Base-by-base conservation (phyloP, 2,329 filamentous ascomycete genomes). In the Neopestalotiopsis sp. region DNA sequence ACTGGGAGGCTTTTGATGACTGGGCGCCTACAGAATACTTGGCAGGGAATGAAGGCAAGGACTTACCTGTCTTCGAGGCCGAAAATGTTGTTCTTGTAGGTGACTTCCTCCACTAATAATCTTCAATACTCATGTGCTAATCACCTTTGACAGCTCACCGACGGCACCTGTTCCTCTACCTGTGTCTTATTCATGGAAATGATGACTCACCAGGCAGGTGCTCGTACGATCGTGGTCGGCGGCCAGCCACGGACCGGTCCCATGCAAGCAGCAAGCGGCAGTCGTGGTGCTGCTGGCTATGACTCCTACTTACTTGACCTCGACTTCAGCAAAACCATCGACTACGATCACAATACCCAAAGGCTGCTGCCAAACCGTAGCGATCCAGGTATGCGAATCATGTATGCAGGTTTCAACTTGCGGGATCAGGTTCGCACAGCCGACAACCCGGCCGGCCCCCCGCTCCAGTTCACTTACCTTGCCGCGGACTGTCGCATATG, bases 241-340 rank as follows among this genome's bases (percentile, higher is more conserved):
- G 91, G 91, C 1, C 85, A 88, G 1, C 86, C 90, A 0, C 78
- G 80, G 12, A 73, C 81, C 0, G 79, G 80, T 0, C 84, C 86
- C 0, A 92, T 67, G 65, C 89, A 91, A 80, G 85, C 84, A 3
- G 82, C 91, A n/a, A 89, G 90, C 17, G 91, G 90, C n/a, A 85
- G 89, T 60, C 89, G 91, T 73, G 91, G 90, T 40, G 80, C 79
- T 1, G 80, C 78, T 9, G 65, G 69, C 2, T 78, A 73, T 70
- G 72, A 62, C 20, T 66, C 71, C 20, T 49, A 69, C 24, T 60
- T 74, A 58, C 69, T 72, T 12, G 74, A 71, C 20, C 63, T 70
- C 30, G 69, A 71, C 64, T 69, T 68, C 34, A 67, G 64, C 32
- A 65, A 45, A 49, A 68, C 64, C 9, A 67, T 24, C 64, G 42